Evolutionary conservation across 2,329 filamentous ascomycete genomes (phyloP), one percentile per base, ranked within the genome.

Genomic region (Verticillium dahliae): DNA sequence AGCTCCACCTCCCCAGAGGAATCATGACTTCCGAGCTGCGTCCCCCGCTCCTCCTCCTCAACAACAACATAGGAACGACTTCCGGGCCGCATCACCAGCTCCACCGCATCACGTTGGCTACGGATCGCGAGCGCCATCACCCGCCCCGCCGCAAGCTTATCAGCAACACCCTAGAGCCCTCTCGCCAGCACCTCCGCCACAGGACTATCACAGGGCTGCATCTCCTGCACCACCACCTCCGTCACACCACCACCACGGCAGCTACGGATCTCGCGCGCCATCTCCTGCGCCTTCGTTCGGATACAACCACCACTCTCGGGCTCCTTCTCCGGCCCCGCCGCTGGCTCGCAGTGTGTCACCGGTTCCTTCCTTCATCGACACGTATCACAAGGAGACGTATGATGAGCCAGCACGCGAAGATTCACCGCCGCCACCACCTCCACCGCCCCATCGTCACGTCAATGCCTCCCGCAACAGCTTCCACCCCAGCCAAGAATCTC

Each of bases 391-490:
- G 27, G 54, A 34, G 54, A 56, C 7, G 11, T 56, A 35, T 31
- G 27, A 35, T 31, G 27, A 56, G 13, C 54, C 45, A 62, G 69
- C 76, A 22, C 73, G 80, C 55, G 76, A 78, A 41, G 82, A 84
- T 50, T 86, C 85, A 22, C 89, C 90, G 9, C 91, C 92, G 18
- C 92, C 92, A 7, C 92, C 92, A 1, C 88, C 92, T 2, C 92
- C 93, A 0, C 89, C 89, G 9, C 92, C 93, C 6, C 93, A 96
- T 65, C 88, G 92, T 7, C 91, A 92, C 74, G 82, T 78, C 35
- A 63, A 62, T 34, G n/a, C 65, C 22, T 50, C 66, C 5, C 66
- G 73, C 2, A 71, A 75, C 22, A 50, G 45, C 18, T 27, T 50
- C 18, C 45, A 50, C 22, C 45, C 45, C 6, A 18, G 45, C 18